Percentiles rank a stretch among this genome's conserved stretches.
Evolutionary conservation across 2,329 filamentous ascomycete species (phyloP).

Genomic region (Fusarium incarnatum): DNA sequence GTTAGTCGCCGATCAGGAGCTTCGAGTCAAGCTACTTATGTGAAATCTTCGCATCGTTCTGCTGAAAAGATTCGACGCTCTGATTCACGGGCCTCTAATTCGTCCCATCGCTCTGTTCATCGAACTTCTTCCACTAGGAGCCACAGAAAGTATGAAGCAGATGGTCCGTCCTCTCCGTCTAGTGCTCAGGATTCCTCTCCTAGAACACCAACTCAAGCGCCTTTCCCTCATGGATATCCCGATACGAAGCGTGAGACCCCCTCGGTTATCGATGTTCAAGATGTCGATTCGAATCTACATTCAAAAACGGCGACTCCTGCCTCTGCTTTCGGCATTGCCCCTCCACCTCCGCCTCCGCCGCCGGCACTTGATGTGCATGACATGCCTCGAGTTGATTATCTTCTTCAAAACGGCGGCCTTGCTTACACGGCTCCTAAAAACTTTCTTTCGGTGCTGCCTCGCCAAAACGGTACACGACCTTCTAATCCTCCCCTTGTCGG

Average conservation of each 20-base stretch:
- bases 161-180: slow-evolving; percentile 60
- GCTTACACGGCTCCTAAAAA: slow-evolving; percentile 76
- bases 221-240: slow-evolving; percentile 61
- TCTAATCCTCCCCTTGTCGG: slow-evolving; percentile 74
- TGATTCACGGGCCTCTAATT: slow-evolving; percentile 51
- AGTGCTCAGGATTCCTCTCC: slow-evolving; percentile 68
- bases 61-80: slow-evolving; percentile 52
- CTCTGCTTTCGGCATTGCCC: slow-evolving; percentile 50
- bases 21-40: slow-evolving; percentile 69
- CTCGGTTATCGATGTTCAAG: slow-evolving; percentile 54
- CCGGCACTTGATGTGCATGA: slow-evolving; percentile 78
- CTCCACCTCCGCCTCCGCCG: slow-evolving; percentile 74
- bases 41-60: slow-evolving; percentile 55
- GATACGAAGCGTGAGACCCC: slow-evolving; percentile 54
- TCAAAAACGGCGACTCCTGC: slow-evolving; percentile 57
- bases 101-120: slow-evolving; percentile 51
- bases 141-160: slow-evolving; percentile 52
- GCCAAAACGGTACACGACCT: slow-evolving; percentile 65
- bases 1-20: slow-evolving; percentile 65
- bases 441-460: slow-evolving; percentile 74
- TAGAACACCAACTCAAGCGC: slow-evolving; percentile 68
- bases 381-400: slow-evolving; percentile 87
- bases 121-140: slow-evolving; percentile 55
- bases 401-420: slow-evolving; percentile 89
- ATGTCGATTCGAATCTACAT: slow-evolving; percentile 47